Conservation (phyloP, 768 basidiomycete species). For the Mrakia gelida region DNA sequence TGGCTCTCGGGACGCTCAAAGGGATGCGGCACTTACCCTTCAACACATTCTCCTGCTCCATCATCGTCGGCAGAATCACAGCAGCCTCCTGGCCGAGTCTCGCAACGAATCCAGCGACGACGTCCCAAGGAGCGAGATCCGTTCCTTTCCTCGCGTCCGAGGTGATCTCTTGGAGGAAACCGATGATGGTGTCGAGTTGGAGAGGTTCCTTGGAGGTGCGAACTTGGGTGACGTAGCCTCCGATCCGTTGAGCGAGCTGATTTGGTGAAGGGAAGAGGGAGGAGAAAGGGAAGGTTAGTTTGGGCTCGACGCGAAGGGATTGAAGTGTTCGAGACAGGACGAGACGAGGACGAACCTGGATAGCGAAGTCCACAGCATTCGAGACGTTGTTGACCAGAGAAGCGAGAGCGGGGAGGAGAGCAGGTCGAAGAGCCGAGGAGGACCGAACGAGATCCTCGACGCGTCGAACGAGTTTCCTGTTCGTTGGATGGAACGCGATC, state of each 20-base stretch:
- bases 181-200: conserved; percentile 65
- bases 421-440: conserved; percentile 61
- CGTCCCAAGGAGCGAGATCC: conserved; percentile 69
- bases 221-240: conserved; percentile 77
- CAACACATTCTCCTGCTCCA: conserved; percentile 70
- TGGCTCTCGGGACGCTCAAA: neutral
- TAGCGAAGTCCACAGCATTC: conserved; percentile 84
- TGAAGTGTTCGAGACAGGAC: neutral
- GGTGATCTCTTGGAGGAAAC: conserved; percentile 69
- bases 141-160: conserved; percentile 60
- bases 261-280: conserved; percentile 9
- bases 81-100: conserved; percentile 68
- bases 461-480: conserved; percentile 80
- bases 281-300: conserved; percentile 30
- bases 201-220: conserved; percentile 73
- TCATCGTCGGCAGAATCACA: conserved; percentile 58
- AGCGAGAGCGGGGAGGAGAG: conserved; percentile 37
- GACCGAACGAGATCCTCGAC: conserved; percentile 73
- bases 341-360: conserved; percentile 57
- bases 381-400: conserved; percentile 50
- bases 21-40: conserved; percentile 57
- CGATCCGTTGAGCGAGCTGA: conserved; percentile 83
- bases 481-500: too few species aligned
- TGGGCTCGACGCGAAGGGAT: neutral
- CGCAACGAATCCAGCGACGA: conserved; percentile 63